Evolutionary conservation across 108 stramenopile species (phyloP).

Genomic region (Nannochloropsis salina): DNA sequence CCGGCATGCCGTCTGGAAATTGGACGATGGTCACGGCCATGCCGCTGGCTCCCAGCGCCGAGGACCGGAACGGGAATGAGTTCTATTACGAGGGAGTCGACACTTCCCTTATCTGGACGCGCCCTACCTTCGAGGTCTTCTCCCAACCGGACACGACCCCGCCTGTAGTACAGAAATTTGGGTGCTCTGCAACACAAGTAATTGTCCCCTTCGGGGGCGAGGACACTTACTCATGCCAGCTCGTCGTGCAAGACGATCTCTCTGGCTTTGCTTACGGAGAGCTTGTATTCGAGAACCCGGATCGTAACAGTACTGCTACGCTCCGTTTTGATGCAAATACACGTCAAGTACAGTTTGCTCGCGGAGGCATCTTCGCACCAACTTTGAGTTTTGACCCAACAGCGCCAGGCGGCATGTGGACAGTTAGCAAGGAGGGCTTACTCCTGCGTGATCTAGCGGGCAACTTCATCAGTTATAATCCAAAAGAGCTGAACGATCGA

Average conservation of each 20-base stretch:
- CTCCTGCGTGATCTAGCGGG: background rate
- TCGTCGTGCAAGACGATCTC: background rate
- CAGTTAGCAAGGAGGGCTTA: background rate
- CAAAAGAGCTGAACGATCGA: slow-evolving; percentile 13
- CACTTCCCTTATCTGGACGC: background rate
- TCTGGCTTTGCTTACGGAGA: background rate
- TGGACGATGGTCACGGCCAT: background rate
- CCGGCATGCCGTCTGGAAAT: slow-evolving; percentile 1
- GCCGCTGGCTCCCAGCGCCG: background rate
- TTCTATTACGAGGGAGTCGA: background rate
- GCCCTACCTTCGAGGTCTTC: background rate
- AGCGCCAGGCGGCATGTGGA: slow-evolving; percentile 7
- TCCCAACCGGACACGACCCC: background rate
- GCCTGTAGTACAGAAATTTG: background rate
- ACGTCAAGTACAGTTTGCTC: background rate
- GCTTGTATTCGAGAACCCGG: slow-evolving; percentile 19
- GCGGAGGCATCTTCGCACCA: background rate
- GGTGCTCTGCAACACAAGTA: slow-evolving; percentile 6
- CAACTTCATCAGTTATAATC: background rate
- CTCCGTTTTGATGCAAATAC: background rate
- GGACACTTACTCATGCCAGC: background rate
- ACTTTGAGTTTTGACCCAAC: background rate
- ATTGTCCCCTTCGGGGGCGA: background rate
- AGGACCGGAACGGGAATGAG: background rate
- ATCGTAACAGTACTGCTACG: background rate